Evolutionary conservation across 495 filamentous ascomycete genomes (phyloP).

Genomic region (Hypoxylon trugodes): DNA sequence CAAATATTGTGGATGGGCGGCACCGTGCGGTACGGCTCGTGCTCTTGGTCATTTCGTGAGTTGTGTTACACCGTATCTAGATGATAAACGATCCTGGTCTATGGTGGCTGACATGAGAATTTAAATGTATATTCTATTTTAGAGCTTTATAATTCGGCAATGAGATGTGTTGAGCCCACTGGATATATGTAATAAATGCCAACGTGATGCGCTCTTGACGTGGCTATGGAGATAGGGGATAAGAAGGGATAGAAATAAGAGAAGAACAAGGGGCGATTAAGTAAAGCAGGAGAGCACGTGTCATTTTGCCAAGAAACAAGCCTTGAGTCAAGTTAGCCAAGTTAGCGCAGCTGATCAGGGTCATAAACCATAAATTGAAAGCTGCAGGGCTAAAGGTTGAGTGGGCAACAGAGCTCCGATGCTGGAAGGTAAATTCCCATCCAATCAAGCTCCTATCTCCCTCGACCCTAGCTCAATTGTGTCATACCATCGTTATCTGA

Average conservation of each 20-base stretch:
- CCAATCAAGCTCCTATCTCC: slow-evolving; percentile 26
- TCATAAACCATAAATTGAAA: slow-evolving; percentile 17
- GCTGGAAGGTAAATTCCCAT: background rate
- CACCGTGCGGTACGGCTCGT: too few relatives aligned
- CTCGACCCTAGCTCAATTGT: slow-evolving; percentile 37
- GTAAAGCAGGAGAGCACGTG: slow-evolving; percentile 33
- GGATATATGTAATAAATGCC: too few relatives aligned
- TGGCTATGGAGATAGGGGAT: too few relatives aligned
- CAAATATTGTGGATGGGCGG: too few relatives aligned
- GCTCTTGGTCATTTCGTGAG: too few relatives aligned
- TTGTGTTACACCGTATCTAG: too few relatives aligned
- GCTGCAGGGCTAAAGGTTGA: slow-evolving; percentile 29
- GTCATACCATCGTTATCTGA: slow-evolving; percentile 42
- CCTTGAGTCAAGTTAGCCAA: slow-evolving; percentile 25
- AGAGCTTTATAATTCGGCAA: too few relatives aligned
- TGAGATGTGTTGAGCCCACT: too few relatives aligned
- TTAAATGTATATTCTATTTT: too few relatives aligned
- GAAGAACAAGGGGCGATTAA: slow-evolving; percentile 13
- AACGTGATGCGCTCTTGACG: slow-evolving; percentile 11
- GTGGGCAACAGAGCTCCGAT: slow-evolving; percentile 15
- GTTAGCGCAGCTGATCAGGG: slow-evolving; percentile 18
- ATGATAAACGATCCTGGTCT: too few relatives aligned
- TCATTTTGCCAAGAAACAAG: slow-evolving; percentile 18
- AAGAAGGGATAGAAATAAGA: too few relatives aligned
- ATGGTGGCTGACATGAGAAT: too few relatives aligned